phyloP scores from a whole-genome alignment of 352 stramenopile genomes.

The Salisapilia sapeloensis region DNA sequence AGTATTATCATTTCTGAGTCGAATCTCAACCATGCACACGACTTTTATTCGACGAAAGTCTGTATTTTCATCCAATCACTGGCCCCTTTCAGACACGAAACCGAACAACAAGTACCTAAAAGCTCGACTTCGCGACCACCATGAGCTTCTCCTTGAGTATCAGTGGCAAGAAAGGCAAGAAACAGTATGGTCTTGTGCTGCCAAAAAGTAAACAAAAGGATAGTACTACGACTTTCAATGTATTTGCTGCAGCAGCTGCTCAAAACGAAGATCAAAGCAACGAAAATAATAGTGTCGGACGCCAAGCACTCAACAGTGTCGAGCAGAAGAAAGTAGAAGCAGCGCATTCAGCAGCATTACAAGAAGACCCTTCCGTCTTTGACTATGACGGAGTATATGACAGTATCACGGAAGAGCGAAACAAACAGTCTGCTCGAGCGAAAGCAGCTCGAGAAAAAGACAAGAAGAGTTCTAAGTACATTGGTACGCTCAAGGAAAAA shows the following conservation, averaged over 20 bases:
- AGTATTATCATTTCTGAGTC: no score
- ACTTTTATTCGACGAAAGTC: no score
- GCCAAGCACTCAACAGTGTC: constrained; percentile 31
- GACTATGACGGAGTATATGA: constrained; percentile 87
- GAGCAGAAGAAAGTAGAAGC: constrained; percentile 29
- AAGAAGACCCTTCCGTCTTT: constrained; percentile 71
- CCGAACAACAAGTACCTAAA: no score
- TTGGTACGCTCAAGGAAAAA: constrained; percentile 76
- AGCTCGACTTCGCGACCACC: no score
- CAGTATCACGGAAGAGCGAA: constrained; percentile 35
- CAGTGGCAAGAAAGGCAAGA: constrained; percentile 16
- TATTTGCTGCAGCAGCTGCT: constrained; percentile 8
- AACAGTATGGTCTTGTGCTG: constrained; percentile 28
- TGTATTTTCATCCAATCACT: no score
- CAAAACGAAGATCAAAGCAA: constrained; percentile 2
- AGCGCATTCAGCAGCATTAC: constrained; percentile 31
- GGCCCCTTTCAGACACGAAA: no score
- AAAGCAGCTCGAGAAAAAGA: constrained; percentile 33
- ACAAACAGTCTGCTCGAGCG: constrained; percentile 14
- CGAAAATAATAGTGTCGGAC: constrained; percentile 8
- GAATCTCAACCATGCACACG: no score
- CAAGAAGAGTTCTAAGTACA: constrained; percentile 78
- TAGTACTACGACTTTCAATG: constrained; percentile 9
- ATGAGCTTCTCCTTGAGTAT: constrained; percentile 63
- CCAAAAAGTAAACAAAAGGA: constrained; percentile 19